Base-by-base conservation (phyloP, 2,329 filamentous ascomycete species). In the Amphichorda felina region DNA sequence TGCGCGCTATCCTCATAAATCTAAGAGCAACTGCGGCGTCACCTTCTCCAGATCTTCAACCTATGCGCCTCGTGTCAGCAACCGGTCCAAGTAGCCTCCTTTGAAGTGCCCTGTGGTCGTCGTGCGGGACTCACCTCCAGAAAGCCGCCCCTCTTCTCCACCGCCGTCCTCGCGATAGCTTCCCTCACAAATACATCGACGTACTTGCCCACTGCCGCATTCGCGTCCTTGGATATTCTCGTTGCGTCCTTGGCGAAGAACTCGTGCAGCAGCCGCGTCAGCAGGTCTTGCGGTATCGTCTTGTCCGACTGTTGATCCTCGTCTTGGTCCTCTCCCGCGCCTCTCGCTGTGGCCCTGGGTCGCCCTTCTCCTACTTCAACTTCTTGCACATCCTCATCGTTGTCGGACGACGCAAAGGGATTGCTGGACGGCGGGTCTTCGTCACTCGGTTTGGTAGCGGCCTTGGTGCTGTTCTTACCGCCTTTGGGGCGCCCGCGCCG, bases 131-230 rank as follows among this genome's bases (percentile, higher is more conserved):
- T 57, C 44, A 86, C 80, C 72, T 91, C 84, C 25, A 89, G 54
- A 50, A 88, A 87, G 4, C 73, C 77, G 39, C 74, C 67, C 22
- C 65, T 64, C 51, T 80, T 79, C 63, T 85, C 82, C 39, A 77
- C 75, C 8, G 78, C 74, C 27, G 84, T 79, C 50, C 89, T 63
- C 13, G 86, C 85, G 52, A 96, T 77, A 1, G 86, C 85, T 61
- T 96, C 89, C 41, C 82, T 71, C 36, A 94, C 82, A 59, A 95
- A 96, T 0, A 89, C 75, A 56, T 95, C 86, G 57, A 95, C 71
- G 54, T 96, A 96, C 59, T 81, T 86, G 11, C 77, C 81, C 39
- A 88, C 72, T 2, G 87, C 73, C 6, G 64, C 69, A 53, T 88
- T 84, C 4, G 86, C 86, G 49, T 87, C 82, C 47, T 75, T 79